Percentiles rank a stretch among this genome's conserved stretches.
These are phyloP conservation scores for Botrytis sinoallii DNA, from an alignment of 2,329 filamentous ascomycete species.

Conservation along the genomic window DNA sequence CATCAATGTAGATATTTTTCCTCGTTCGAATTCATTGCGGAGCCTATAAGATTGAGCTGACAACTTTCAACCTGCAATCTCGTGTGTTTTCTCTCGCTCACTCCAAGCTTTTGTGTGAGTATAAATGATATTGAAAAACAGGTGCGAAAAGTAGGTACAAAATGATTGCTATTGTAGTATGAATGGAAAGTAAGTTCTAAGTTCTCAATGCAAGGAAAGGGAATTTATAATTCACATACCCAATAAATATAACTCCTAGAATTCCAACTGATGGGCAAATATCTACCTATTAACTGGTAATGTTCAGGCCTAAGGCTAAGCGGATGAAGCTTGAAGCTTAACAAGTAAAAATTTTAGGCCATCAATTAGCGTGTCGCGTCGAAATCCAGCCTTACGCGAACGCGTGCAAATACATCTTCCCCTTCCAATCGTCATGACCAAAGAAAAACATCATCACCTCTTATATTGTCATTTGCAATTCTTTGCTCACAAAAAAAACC, in stretches of 20 bases:
- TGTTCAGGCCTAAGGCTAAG: neutral
- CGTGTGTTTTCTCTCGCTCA: neutral
- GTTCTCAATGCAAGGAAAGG: too few relatives aligned
- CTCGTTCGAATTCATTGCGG: neutral
- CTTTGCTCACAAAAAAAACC: slow-evolving; percentile 16
- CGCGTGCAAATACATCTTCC: neutral
- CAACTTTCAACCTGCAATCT: neutral
- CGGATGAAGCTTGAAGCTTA: neutral
- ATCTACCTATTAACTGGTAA: neutral
- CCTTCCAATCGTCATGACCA: neutral
- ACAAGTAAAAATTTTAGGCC: neutral
- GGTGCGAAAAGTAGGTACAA: neutral
- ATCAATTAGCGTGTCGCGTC: slow-evolving; percentile 1
- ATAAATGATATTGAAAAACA: neutral
- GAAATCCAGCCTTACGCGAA: neutral
- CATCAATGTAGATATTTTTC: neutral
- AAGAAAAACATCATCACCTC: slow-evolving; percentile 24
- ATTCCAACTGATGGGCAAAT: neutral
- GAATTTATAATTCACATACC: too few relatives aligned
- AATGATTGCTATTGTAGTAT: neutral
- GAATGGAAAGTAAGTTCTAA: neutral
- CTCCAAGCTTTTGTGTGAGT: neutral
- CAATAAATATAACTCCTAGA: neutral
- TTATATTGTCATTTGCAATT: slow-evolving; percentile 32
- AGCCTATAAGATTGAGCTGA: neutral